Conservation (phyloP, 2,329 filamentous ascomycete genomes). For the Xylariaceae sp. region DNA sequence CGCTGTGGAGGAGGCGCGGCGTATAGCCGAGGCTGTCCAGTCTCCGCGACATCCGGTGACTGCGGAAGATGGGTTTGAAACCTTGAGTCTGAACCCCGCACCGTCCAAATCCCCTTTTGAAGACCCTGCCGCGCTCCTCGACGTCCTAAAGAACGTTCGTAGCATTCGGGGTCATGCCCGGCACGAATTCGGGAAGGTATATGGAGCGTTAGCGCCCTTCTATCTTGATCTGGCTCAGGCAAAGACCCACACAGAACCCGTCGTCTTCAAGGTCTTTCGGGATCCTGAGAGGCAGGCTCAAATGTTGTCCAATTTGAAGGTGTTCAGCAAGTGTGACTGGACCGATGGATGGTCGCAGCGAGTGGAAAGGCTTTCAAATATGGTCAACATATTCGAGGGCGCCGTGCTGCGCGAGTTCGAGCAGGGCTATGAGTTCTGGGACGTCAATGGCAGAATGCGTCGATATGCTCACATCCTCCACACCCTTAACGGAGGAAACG, state of each 20-base stretch:
- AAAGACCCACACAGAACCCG: slow-evolving; percentile 69
- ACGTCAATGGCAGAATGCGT: slow-evolving; percentile 83
- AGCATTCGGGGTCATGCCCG: slow-evolving; percentile 81
- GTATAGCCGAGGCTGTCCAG: slow-evolving; percentile 36
- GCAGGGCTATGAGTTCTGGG: slow-evolving; percentile 81
- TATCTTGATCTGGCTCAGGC: slow-evolving; percentile 75
- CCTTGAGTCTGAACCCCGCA: slow-evolving; percentile 52
- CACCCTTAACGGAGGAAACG: slow-evolving; percentile 71
- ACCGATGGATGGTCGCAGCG: slow-evolving; percentile 66
- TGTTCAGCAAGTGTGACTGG: slow-evolving; percentile 77
- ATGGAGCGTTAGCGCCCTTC: slow-evolving; percentile 80
- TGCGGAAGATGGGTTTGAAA: slow-evolving; percentile 68
- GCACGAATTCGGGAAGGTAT: slow-evolving; percentile 85
- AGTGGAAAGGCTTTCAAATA: slow-evolving; percentile 64
- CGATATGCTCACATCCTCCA: slow-evolving; percentile 83
- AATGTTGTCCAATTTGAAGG: slow-evolving; percentile 75
- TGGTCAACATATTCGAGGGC: slow-evolving; percentile 81
- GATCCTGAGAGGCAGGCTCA: slow-evolving; percentile 87
- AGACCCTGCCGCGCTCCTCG: slow-evolving; percentile 61
- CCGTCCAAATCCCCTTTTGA: slow-evolving; percentile 42
- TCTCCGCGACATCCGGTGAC: slow-evolving; percentile 26
- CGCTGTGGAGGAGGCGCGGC: slow-evolving; percentile 57
- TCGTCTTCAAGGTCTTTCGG: slow-evolving; percentile 79
- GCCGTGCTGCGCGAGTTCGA: slow-evolving; percentile 89
- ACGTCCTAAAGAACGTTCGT: slow-evolving; percentile 61